phyloP scores from a whole-genome alignment of 345 rosid genomes.

The Camelina neglecta region DNA sequence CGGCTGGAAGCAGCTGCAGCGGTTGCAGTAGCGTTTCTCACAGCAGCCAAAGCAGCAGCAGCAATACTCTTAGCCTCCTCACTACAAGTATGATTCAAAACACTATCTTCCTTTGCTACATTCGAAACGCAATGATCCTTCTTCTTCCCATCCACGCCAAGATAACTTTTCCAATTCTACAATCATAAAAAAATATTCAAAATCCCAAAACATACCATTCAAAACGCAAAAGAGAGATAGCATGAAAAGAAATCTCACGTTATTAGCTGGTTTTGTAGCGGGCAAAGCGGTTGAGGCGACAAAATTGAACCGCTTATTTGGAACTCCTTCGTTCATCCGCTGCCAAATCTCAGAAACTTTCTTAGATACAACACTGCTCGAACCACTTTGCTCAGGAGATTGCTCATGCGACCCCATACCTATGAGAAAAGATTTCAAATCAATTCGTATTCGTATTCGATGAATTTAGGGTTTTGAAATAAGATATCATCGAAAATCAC shows the following conservation, averaged over 20 bases:
- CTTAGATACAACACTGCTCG: constrained; percentile 55
- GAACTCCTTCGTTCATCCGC: constrained; percentile 41
- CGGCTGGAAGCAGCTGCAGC: constrained; percentile 62
- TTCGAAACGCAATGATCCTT: constrained; percentile 30
- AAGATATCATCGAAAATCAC: neutral
- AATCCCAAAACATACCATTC: neutral
- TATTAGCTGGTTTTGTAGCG: constrained; percentile 36
- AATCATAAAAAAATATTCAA: neutral
- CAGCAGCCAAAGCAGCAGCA: constrained; percentile 91
- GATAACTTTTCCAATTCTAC: constrained; percentile 40
- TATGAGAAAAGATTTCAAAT: neutral
- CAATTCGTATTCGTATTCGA: neutral
- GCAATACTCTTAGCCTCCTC: constrained; percentile 77
- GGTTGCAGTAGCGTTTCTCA: constrained; percentile 74
- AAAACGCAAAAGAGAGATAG: neutral
- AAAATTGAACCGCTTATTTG: constrained; percentile 38
- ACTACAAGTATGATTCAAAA: constrained; percentile 42
- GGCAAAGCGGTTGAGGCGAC: constrained; percentile 25
- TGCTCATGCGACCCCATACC: constrained; percentile 38
- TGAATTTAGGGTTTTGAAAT: neutral
- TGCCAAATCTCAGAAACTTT: constrained; percentile 41
- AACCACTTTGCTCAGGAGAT: constrained; percentile 28
- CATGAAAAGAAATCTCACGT: constrained; percentile 38
- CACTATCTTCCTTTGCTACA: constrained; percentile 37
- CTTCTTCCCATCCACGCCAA: constrained; percentile 37